Conservation (phyloP, 495 filamentous ascomycete genomes). For the Neurospora sublineolata region DNA sequence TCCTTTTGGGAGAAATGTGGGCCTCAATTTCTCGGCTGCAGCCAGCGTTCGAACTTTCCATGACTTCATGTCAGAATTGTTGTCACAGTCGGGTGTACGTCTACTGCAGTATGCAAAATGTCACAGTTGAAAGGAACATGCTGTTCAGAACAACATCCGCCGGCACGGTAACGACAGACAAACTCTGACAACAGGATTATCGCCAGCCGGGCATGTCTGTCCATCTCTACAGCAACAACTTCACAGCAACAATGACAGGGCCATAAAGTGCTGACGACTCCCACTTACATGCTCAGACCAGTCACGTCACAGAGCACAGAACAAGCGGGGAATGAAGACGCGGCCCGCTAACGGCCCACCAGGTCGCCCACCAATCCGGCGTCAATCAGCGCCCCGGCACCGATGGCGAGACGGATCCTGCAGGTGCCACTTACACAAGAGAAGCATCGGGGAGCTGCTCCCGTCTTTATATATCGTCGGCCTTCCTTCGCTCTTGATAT, state of each 20-base stretch:
- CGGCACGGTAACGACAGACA: neutral
- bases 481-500: neutral
- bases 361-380: neutral
- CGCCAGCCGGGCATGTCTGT: neutral
- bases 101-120: neutral
- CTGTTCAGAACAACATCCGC: neutral
- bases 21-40: neutral
- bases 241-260: neutral
- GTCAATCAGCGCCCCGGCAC: neutral
- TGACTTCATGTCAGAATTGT: neutral
- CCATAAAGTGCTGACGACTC: neutral
- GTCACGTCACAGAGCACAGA: neutral
- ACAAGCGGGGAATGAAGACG: neutral
- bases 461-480: neutral
- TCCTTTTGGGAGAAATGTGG: neutral
- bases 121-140: neutral
- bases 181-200: neutral
- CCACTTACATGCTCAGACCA: neutral
- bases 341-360: neutral
- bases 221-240: neutral
- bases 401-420: neutral
- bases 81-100: neutral
- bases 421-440: neutral
- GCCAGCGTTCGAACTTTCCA: neutral
- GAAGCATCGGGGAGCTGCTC: neutral